phyloP scores from a whole-genome alignment of 352 stramenopile species.

The Phytophthora ohioensis region DNA sequence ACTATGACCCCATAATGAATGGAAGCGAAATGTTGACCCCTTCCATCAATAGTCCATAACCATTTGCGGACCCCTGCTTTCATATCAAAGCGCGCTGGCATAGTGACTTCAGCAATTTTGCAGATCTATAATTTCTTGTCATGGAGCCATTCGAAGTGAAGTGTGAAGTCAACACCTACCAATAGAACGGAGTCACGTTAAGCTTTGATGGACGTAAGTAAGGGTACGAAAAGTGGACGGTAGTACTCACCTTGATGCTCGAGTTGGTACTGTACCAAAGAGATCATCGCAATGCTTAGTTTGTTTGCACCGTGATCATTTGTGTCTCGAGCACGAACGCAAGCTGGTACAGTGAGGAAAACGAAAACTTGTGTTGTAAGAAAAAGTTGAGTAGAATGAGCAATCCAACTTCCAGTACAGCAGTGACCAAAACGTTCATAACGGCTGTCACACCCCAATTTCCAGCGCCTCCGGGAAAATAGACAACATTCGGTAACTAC shows the following conservation, averaged over 20 bases:
- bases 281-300: background rate
- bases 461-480: conserved; percentile 27
- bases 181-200: background rate
- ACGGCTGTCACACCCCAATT: background rate
- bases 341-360: conserved; percentile 7
- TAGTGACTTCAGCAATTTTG: too few relatives aligned
- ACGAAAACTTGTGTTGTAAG: conserved; percentile 7
- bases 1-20: too few relatives aligned
- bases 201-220: too few relatives aligned
- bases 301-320: conserved; percentile 1
- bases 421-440: background rate
- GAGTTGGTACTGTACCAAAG: conserved; percentile 8
- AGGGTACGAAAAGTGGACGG: background rate
- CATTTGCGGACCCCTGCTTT: too few relatives aligned
- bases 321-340: conserved; percentile 19
- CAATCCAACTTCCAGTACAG: background rate
- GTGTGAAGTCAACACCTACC: background rate
- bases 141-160: background rate
- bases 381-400: background rate
- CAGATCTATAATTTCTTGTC: too few relatives aligned
- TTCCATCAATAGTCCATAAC: too few relatives aligned
- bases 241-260: conserved; percentile 1
- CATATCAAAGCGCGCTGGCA: too few relatives aligned
- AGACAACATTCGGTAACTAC: conserved; percentile 40
- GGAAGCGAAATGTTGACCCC: too few relatives aligned